Percentiles rank a stretch among this genome's conserved stretches.
These are phyloP conservation scores for Pseudogymnoascus sp. DNA, from an alignment of 2,329 filamentous ascomycete species.

Conservation along the genomic window DNA sequence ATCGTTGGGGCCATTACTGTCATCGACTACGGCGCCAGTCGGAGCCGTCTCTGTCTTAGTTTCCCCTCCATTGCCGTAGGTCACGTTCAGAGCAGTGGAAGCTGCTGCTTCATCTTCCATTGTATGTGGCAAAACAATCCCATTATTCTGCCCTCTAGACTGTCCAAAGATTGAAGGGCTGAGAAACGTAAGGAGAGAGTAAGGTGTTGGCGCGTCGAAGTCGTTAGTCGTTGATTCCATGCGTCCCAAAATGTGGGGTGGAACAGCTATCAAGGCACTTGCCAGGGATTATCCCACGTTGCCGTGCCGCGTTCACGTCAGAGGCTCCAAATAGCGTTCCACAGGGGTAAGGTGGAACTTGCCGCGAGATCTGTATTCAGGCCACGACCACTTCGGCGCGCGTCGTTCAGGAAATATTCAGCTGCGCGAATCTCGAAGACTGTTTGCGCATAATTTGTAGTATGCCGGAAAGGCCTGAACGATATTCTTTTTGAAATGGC, in stretches of 20 bases:
- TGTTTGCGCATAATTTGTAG: constrained; percentile 1
- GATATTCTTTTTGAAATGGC: constrained; percentile 44
- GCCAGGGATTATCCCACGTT: constrained; percentile 10
- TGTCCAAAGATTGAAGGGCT: constrained; percentile 16
- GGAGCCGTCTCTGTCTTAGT: neutral
- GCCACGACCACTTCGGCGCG: constrained; percentile 3
- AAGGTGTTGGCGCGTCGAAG: constrained; percentile 20
- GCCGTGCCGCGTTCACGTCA: neutral
- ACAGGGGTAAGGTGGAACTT: constrained; percentile 11
- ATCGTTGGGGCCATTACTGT: constrained; percentile 25
- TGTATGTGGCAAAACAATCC: constrained; percentile 9
- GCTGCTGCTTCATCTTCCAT: constrained; percentile 9
- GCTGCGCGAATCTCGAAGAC: neutral
- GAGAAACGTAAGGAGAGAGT: constrained; percentile 27
- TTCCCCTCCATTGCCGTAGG: neutral
- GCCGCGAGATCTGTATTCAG: constrained; percentile 9
- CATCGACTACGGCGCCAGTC: neutral
- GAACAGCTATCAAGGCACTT: constrained; percentile 1
- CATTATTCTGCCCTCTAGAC: constrained; percentile 1
- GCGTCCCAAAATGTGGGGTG: constrained; percentile 23
- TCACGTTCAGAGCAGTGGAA: neutral
- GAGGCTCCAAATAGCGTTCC: constrained; percentile 2
- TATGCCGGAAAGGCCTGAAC: neutral
- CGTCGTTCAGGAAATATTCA: neutral
- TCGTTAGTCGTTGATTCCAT: constrained; percentile 16